phyloP scores from a whole-genome alignment of 208 protist genomes.

The Crithidia acanthocephali region DNA sequence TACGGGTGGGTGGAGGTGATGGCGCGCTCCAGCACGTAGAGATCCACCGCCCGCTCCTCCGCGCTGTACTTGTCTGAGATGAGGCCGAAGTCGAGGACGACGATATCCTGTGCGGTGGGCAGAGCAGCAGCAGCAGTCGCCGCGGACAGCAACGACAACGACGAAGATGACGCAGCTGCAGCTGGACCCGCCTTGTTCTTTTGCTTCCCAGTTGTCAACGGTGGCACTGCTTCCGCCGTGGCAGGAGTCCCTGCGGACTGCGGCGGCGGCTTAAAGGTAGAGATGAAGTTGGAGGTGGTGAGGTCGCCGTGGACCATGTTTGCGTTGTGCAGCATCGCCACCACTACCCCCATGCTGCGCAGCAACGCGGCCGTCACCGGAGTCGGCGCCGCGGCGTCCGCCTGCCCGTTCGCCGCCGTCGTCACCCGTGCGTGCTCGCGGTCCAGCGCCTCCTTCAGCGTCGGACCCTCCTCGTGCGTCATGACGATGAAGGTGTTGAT shows the following conservation, averaged over 20 bases:
- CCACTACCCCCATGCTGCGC: constrained; percentile 81
- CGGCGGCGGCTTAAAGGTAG: constrained; percentile 17
- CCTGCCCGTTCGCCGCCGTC: neutral
- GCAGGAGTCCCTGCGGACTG: neutral
- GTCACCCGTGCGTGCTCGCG: constrained; percentile 19
- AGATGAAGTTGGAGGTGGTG: constrained; percentile 98
- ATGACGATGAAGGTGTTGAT: constrained; percentile 69
- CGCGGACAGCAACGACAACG: neutral
- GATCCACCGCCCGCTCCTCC: constrained; percentile 98
- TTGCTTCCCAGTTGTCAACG: neutral
- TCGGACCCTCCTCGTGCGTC: constrained; percentile 76
- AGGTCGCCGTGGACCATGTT: constrained; percentile 97
- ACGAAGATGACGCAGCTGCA: neutral
- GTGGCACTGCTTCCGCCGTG: neutral
- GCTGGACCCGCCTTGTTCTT: neutral
- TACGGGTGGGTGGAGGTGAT: constrained; percentile 95
- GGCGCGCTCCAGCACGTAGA: constrained; percentile 98
- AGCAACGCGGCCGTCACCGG: constrained; percentile 44
- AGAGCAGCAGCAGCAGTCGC: neutral
- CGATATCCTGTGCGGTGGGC: constrained; percentile 44
- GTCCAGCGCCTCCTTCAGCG: constrained; percentile 72
- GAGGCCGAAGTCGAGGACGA: constrained; percentile 98
- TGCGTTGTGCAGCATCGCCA: constrained; percentile 92
- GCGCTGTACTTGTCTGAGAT: constrained; percentile 79
- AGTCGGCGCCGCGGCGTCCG: constrained; percentile 13